A percentile compares a stretch with the other conserved stretches of the same genome.
Evolutionary conservation across 768 basidiomycete genomes (phyloP).

Genomic region (Pisolithus microcarpus): DNA sequence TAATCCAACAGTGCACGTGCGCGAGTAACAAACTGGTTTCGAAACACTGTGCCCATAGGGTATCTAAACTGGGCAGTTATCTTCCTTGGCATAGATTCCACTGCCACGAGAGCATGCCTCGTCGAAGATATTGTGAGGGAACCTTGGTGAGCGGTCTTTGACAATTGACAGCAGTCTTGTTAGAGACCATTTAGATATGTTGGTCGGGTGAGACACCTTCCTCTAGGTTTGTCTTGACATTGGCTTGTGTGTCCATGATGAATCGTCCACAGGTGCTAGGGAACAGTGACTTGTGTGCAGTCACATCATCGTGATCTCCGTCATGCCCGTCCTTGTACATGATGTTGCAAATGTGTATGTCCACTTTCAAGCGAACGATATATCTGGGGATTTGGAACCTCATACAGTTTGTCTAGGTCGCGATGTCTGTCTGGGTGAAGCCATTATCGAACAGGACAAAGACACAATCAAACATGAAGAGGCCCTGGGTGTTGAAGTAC

Average conservation of each 20-base stretch:
- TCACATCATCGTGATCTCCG: conserved; percentile 3
- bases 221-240: conserved; percentile 10
- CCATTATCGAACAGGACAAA: conserved; percentile 13
- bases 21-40: too few relatives aligned
- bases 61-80: neutral
- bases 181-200: conserved; percentile 18
- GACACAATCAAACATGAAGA: conserved; percentile 14
- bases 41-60: too few relatives aligned
- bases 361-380: conserved; percentile 15
- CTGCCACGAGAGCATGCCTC: neutral
- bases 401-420: conserved; percentile 9
- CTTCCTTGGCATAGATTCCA: neutral
- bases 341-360: conserved; percentile 10
- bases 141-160: too few relatives aligned
- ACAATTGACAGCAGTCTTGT: conserved; percentile 7
- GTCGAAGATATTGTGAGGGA: too few relatives aligned
- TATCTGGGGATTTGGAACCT: conserved; percentile 11
- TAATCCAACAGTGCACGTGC: too few relatives aligned
- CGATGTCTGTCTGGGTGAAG: conserved; percentile 10
- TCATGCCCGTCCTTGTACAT: conserved; percentile 6
- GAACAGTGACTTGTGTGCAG: conserved; percentile 2
- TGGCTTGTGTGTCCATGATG: conserved; percentile 13
- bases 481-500: conserved; percentile 24
- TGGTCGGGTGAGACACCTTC: conserved; percentile 13
- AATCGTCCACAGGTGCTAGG: conserved; percentile 10